These are phyloP conservation scores for Fraxinus americana DNA, from an alignment of 257 asterid genomes.

Conservation along the genomic window DNA sequence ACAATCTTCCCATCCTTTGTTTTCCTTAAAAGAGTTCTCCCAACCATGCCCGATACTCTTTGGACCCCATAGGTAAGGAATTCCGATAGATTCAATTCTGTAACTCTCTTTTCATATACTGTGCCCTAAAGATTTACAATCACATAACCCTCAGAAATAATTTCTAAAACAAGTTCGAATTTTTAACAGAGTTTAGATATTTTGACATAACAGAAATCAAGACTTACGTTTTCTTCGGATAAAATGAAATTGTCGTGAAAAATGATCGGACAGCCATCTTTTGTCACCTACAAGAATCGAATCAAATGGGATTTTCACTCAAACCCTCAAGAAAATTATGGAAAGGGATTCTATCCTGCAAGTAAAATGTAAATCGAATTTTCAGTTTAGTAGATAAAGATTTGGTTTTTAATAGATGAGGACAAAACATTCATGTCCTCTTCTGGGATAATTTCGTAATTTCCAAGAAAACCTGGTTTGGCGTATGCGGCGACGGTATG, in stretches of 20 bases:
- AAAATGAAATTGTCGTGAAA: slow-evolving; percentile 93
- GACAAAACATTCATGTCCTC: not conserved
- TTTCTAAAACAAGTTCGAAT: no score
- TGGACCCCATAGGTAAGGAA: slow-evolving; percentile 80
- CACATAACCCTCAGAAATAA: not conserved
- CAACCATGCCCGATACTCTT: slow-evolving; percentile 46
- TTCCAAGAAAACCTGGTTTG: slow-evolving; percentile 1
- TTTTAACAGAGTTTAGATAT: no score
- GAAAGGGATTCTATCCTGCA: not conserved
- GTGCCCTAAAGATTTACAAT: slow-evolving; percentile 50
- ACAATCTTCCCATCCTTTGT: slow-evolving; percentile 73
- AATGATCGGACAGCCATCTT: slow-evolving; percentile 84
- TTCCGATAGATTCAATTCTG: slow-evolving; percentile 72
- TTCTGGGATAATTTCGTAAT: not conserved
- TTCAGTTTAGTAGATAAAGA: not conserved
- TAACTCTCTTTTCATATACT: slow-evolving; percentile 66
- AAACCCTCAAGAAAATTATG: no score
- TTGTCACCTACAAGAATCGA: slow-evolving; percentile 81
- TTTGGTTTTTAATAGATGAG: not conserved
- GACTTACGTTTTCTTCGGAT: slow-evolving; percentile 64
- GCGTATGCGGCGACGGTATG: slow-evolving; percentile 35
- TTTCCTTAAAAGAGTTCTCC: slow-evolving; percentile 71
- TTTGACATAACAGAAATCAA: not conserved
- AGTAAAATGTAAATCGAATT: not conserved
- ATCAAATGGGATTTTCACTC: slow-evolving; percentile 18